Evolutionary conservation across 169 alveolate species (phyloP), one percentile per base, ranked within the genome.

Genomic region (Amoebophrya sp.): DNA sequence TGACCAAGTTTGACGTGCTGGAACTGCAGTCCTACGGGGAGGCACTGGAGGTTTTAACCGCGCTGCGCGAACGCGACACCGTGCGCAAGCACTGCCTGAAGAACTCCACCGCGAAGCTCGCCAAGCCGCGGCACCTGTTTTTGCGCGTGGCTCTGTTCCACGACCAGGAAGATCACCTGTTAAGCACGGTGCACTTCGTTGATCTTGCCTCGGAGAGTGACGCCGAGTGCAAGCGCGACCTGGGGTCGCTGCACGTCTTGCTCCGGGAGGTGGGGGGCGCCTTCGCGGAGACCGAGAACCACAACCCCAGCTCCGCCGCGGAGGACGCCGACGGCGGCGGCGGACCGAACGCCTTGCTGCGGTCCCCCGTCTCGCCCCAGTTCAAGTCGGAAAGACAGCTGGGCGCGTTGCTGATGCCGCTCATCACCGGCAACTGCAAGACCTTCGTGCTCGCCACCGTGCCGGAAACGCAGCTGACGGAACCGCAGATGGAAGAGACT

Each of bases 361-460:
- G 83, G 35, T 66, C 83, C 10, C 83, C 83, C 12, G 83, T 66
- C 10, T 12, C 35, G 7, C 83, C 83, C 32, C 83, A 66, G 18
- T 66, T 66, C 83, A 18, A 66, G 83, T 25, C 38, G 29, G 83
- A 66, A 25, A 2, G 83, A 3, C 83, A 66, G 83, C 35, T 66
- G 35, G 83, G 83, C 83, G 83, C 83, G 83, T 25, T 66, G 29
- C 83, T 66, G 83, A 66, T 66, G 83, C 83, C 83, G 32, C 83
- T 66, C 29, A 25, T 66, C 38, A 66, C 83, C 32, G 83, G 83
- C 2, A 66, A 66, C 83, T 66, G 83, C 35, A 66, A 66, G 35
- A 66, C 83, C 38, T 7, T 66, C 35, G 29, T 66, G 83, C 83
- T 66, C 2, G 35, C 1, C 35, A n/a, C 54, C 54, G n/a, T n/a